Evolutionary conservation across 2,329 filamentous ascomycete genomes (phyloP), one percentile per base, ranked within the genome.

Genomic region (Ampelomyces quisqualis): DNA sequence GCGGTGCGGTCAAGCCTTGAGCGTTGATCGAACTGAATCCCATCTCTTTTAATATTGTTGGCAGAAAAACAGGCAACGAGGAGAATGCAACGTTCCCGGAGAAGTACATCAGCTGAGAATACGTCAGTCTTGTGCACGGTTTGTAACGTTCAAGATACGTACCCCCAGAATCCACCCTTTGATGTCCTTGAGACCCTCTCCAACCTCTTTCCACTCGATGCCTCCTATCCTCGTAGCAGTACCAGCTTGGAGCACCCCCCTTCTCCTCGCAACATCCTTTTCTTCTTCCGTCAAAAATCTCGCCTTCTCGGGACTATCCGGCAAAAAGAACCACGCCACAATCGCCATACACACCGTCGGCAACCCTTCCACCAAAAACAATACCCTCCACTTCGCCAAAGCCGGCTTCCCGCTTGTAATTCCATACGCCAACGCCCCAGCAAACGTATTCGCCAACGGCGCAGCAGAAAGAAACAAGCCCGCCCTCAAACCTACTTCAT

Each of bases 381-480:
- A 51, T 2, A 78, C 69, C 23, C 81, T 76, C 86, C 85, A 89
- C 41, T 75, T 79, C 2, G 78, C 75, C 29, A 87, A 64, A 5
- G 39, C 41, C 2, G 73, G 70, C 53, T 77, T 72, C 9, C 81
- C 79, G 19, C 78, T 77, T 7, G 81, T 81, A 58, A 87, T 84
- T 4, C 60, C 65, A 44, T 65, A 68, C 7, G 65, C 65, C 7
- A 85, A 70, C 3, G 80, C 82, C 2, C 83, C 83, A 0, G 88
- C 87, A 61, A 94, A 90, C 1, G 83, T 84, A 28, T 88, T 93
- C 2, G 89, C 88, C 3, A 95, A 76, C 1, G 84, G 82, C 0
- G 82, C 81, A 3, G 70, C 70, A 8, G 60, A 60, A 17, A 73
- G 46, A 47, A 81, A 83, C 15, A 82, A 58, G 2, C 78, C 79